Conservation (phyloP, 2,329 filamentous ascomycete species). For the Ophiocordyceps camponoti-floridani region DNA sequence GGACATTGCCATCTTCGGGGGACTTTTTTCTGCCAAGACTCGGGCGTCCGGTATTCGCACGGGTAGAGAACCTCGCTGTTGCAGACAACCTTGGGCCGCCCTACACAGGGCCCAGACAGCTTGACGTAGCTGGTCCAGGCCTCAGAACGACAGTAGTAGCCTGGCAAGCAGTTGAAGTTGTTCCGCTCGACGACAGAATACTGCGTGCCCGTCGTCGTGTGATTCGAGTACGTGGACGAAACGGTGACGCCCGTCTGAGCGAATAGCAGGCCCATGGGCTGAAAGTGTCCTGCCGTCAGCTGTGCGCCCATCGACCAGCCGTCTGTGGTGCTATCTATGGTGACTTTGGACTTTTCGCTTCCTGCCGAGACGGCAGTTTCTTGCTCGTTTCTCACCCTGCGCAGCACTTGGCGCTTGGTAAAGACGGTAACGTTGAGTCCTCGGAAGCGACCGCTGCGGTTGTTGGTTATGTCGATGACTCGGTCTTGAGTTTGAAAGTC, state of each 20-base stretch:
- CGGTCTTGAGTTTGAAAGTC: neutral
- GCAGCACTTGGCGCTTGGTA: neutral
- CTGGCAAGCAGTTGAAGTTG: neutral
- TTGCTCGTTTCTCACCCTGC: neutral
- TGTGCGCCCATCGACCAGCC: neutral
- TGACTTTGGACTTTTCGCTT: neutral
- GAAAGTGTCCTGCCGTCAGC: neutral
- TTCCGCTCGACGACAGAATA: neutral
- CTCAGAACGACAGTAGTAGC: neutral
- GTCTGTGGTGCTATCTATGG: neutral
- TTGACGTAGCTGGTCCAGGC: neutral
- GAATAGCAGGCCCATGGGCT: neutral
- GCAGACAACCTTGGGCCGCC: neutral
- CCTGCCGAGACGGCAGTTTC: neutral
- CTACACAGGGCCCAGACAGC: neutral
- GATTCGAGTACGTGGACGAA: neutral
- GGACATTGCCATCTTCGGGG: neutral
- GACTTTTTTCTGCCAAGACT: neutral
- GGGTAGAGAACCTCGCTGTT: neutral
- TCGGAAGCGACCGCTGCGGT: neutral
- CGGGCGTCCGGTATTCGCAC: neutral
- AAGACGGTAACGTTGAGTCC: neutral
- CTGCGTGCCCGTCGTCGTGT: neutral
- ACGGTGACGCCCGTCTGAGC: neutral
- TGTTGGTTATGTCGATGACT: neutral